Conservation (phyloP, 257 asterid genomes). For the Solanum gracilifrons region DNA sequence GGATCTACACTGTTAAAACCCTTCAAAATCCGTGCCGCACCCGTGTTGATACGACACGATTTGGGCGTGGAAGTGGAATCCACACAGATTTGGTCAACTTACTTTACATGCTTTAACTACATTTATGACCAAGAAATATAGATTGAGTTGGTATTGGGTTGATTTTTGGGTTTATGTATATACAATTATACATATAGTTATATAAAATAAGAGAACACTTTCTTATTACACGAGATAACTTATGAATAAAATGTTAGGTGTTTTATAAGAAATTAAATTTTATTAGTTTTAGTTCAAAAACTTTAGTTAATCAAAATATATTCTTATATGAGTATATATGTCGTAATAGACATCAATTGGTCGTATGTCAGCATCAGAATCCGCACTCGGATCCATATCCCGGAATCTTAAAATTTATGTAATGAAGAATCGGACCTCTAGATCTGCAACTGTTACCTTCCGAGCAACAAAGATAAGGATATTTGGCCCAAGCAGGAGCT, state of each 20-base stretch:
- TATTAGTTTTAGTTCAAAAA: background rate
- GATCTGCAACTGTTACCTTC: background rate
- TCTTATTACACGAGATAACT: background rate
- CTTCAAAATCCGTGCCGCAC: background rate
- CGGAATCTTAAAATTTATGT: background rate
- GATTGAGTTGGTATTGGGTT: background rate
- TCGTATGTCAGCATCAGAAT: background rate
- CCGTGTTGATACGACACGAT: background rate
- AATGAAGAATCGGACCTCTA: background rate
- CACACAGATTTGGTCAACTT: background rate
- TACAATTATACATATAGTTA: background rate
- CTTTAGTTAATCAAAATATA: background rate
- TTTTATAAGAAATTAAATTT: background rate
- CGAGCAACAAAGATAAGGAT: background rate
- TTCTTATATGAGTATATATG: background rate
- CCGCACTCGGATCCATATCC: background rate
- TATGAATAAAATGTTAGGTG: background rate
- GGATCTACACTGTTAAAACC: background rate
- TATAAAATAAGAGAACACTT: background rate
- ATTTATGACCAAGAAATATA: background rate
- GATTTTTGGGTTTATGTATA: background rate
- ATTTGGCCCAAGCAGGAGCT: background rate
- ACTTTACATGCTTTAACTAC: background rate
- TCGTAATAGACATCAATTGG: background rate
- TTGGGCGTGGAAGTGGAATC: fast-evolving